Evolutionary conservation across 139 green algal species (phyloP).

Genomic region (Picochlorum sp.): DNA sequence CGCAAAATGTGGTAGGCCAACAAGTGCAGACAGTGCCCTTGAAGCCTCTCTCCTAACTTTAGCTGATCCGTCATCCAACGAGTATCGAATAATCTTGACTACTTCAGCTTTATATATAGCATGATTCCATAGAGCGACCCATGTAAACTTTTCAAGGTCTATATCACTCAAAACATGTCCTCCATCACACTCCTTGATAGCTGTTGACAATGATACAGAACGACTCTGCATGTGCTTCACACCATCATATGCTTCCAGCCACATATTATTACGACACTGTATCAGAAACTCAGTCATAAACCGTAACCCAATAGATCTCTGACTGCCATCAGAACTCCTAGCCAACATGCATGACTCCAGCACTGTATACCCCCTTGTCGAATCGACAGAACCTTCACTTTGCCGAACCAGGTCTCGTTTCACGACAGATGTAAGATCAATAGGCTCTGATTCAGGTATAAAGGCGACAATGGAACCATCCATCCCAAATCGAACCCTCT

Average conservation of each 20-base stretch:
- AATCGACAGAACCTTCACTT: not conserved
- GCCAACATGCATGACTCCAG: constrained; percentile 53
- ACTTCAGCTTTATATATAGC: constrained; percentile 30
- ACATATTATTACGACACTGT: not conserved
- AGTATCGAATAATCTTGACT: constrained; percentile 37
- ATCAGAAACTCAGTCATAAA: constrained; percentile 39
- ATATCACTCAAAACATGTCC: not conserved
- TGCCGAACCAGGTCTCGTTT: not conserved
- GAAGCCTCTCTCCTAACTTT: constrained; percentile 39
- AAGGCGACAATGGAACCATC: not conserved
- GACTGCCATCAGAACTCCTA: constrained; percentile 34
- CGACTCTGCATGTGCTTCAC: not conserved
- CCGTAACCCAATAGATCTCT: constrained; percentile 42
- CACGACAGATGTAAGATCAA: not conserved
- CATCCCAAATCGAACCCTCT: not conserved
- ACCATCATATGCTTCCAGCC: not conserved
- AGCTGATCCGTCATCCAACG: constrained; percentile 42
- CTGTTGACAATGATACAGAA: not conserved
- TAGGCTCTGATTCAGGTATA: too few relatives aligned
- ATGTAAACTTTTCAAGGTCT: constrained; percentile 6
- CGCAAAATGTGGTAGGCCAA: constrained; percentile 23
- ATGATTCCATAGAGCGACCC: constrained; percentile 52
- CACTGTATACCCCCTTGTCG: not conserved
- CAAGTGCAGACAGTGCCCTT: constrained; percentile 30
- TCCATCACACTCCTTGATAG: not conserved